Evolutionary conservation across 805 yeast genomes (phyloP).

Genomic region (Wickerhamiella parazyma): DNA sequence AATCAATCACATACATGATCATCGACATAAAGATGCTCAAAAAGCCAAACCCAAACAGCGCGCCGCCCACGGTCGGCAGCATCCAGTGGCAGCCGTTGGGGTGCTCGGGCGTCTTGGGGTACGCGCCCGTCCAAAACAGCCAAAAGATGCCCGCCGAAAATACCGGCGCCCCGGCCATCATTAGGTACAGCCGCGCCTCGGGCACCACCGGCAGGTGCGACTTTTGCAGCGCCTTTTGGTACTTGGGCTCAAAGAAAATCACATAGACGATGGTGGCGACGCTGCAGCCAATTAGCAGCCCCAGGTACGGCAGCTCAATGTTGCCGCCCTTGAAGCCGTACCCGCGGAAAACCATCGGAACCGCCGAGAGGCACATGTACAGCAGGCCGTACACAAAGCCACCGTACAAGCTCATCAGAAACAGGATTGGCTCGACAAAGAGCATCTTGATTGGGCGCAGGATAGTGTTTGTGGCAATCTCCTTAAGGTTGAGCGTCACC

Average conservation of each 20-base stretch:
- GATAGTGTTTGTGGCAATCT: constrained; percentile 28
- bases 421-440: constrained; percentile 27
- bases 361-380: constrained; percentile 29
- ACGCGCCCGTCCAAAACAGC: constrained; percentile 83
- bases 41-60: constrained; percentile 54
- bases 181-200: constrained; percentile 64
- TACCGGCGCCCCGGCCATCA: constrained; percentile 54
- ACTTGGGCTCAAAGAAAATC: constrained; percentile 39
- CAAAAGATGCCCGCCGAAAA: constrained; percentile 74
- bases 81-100: constrained; percentile 70
- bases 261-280: constrained; percentile 43
- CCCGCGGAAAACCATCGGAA: constrained; percentile 30
- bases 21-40: constrained; percentile 54
- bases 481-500: constrained; percentile 26
- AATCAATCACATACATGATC: constrained; percentile 58
- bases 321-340: constrained; percentile 52
- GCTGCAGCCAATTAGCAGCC: constrained; percentile 57
- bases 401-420: constrained; percentile 27
- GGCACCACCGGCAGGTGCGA: constrained; percentile 51
- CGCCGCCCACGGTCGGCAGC: constrained; percentile 57
- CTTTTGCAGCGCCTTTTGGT: constrained; percentile 32
- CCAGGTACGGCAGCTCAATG: constrained; percentile 65
- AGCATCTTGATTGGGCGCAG: constrained; percentile 25
- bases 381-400: constrained; percentile 31
- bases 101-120: constrained; percentile 40